These are phyloP conservation scores for Tylopilus subfusipes DNA, from an alignment of 768 basidiomycete genomes.

Conservation along the genomic window DNA sequence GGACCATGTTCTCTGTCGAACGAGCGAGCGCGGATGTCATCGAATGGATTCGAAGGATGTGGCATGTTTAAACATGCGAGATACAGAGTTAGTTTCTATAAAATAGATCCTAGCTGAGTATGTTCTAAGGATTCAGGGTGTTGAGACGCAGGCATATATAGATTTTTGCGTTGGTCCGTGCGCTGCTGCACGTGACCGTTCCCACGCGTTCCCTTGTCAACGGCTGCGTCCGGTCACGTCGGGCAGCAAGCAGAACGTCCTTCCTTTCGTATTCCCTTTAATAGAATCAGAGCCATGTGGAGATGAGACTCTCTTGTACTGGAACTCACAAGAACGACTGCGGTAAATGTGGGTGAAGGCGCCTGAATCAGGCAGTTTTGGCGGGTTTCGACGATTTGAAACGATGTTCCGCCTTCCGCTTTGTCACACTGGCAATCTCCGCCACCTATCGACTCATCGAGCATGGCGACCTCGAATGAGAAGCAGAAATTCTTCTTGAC, in stretches of 20 bases:
- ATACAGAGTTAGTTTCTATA: constrained; percentile 78
- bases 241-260: not conserved
- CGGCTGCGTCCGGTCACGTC: not conserved
- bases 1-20: constrained; percentile 63
- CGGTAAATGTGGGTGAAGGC: not conserved
- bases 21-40: constrained; percentile 64
- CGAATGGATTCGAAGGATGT: constrained; percentile 67
- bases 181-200: constrained; percentile 26
- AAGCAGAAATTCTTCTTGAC: constrained; percentile 55
- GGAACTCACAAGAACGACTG: not conserved
- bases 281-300: not conserved
- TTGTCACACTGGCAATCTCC: constrained; percentile 3
- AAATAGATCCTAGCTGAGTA: constrained; percentile 80
- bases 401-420: constrained; percentile 3
- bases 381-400: not conserved
- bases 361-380: not conserved
- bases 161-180: constrained; percentile 34
- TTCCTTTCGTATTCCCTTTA: not conserved
- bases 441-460: constrained; percentile 9
- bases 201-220: not conserved
- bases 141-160: constrained; percentile 32
- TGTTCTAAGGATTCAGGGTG: constrained; percentile 51
- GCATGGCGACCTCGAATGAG: constrained; percentile 36
- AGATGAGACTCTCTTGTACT: not conserved
- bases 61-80: constrained; percentile 79